Evolutionary conservation across 257 asterid species (phyloP), one percentile per base, ranked within the genome.

Genomic region (Penstemon barbatus): DNA sequence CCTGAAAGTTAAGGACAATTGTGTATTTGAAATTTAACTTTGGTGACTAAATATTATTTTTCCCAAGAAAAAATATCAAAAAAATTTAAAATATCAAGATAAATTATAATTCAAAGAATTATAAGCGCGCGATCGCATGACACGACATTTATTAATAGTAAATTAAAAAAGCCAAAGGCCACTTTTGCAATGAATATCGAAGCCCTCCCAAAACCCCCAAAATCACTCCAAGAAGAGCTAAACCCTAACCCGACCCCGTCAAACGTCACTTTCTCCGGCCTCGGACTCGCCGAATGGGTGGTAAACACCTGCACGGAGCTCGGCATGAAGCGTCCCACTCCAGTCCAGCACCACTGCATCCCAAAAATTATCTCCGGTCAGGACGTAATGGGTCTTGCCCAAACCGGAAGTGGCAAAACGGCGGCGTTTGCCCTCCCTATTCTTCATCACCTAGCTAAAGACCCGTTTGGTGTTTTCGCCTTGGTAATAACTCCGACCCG

Each of bases 371-470:
- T 91, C 3, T 61, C 89, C 2, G 97, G 97, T 46, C 83, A 80
- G 78, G 99, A 94, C 65, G 97, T 94, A 60, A 60, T 94, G 77
- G 99, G 97, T 46, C 61, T 89, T 6, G 96, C 97, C n/a, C 87
- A 94, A 74, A 94, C 97, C 6, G 99, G 99, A 7, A 91, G 91
- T 45, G 97, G 97, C 7, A 94, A 94, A 65, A 94, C 99, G 4
- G 97, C 97, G 0, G 91, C 99, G 3, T 94, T 94, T 53, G 97
- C 96, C 0, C 89, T 91, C 3, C 99, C 99, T 0, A 91, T 94
- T 53, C 95, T 94, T 45, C 85, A 94, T 39, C 82, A 78, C 19
- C 81, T 94, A 3, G 90, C 97, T 0, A 80, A 82, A 63, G 77
- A 94, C 43, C 97, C 96, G 0, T 94, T 74, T 9, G 99, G 99